phyloP scores from a whole-genome alignment of 2,329 filamentous ascomycete genomes.

The Cucurbitaria berberidis region DNA sequence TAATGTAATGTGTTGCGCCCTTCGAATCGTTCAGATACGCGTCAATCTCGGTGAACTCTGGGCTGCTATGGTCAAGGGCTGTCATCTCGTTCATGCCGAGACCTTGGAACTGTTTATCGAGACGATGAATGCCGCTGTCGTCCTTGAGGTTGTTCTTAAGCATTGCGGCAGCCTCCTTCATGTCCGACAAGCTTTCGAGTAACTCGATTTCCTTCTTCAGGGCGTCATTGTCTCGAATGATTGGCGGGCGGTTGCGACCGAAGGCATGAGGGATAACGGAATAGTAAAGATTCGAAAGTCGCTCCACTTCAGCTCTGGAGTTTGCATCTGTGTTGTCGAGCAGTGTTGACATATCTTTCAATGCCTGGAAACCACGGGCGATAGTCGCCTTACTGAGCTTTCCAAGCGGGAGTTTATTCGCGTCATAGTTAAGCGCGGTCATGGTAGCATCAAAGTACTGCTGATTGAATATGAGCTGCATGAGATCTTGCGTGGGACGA shows the following conservation, averaged over 20 bases:
- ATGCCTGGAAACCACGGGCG: constrained; percentile 72
- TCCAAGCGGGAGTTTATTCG: constrained; percentile 78
- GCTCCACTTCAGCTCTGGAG: constrained; percentile 58
- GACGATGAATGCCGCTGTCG: constrained; percentile 61
- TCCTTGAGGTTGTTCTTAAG: constrained; percentile 68
- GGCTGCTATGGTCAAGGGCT: constrained; percentile 62
- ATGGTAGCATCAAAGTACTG: constrained; percentile 72
- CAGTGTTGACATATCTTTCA: constrained; percentile 76
- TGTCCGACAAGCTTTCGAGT: constrained; percentile 80
- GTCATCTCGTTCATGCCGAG: constrained; percentile 80
- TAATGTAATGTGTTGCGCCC: constrained; percentile 68
- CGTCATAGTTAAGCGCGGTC: constrained; percentile 72
- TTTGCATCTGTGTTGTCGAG: constrained; percentile 63
- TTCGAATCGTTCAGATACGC: constrained; percentile 71
- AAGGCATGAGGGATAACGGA: constrained; percentile 83
- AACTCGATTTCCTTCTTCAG: constrained; percentile 81
- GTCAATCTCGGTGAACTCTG: constrained; percentile 70
- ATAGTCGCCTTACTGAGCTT: constrained; percentile 84
- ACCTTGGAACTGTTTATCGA: constrained; percentile 75
- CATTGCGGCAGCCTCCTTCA: constrained; percentile 81
- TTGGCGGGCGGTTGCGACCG: constrained; percentile 73
- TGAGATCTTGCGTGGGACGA: constrained; percentile 68
- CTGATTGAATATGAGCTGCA: constrained; percentile 84
- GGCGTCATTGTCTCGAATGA: constrained; percentile 63
- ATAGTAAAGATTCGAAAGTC: constrained; percentile 79